These are phyloP conservation scores for Phialemonium atrogriseum DNA, from an alignment of 2,329 filamentous ascomycete species.

Conservation along the genomic window DNA sequence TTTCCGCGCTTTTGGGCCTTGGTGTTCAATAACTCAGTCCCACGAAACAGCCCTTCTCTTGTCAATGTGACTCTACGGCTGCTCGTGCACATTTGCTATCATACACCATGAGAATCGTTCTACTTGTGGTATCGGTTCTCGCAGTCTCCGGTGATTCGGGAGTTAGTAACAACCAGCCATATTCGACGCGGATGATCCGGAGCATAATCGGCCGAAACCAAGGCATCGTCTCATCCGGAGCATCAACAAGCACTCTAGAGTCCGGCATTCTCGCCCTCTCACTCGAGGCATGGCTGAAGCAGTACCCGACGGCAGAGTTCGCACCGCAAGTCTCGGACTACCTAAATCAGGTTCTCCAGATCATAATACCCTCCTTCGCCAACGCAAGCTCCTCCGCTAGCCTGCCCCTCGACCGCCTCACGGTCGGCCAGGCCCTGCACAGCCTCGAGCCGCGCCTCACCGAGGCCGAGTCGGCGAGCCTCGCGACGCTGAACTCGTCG, in stretches of 20 bases:
- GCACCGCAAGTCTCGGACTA: constrained; percentile 15
- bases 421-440: constrained; percentile 5
- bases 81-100: too few species aligned
- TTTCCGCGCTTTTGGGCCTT: too few species aligned
- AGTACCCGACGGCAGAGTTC: background rate
- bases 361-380: too few species aligned
- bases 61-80: too few species aligned
- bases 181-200: constrained; percentile 32
- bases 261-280: constrained; percentile 18
- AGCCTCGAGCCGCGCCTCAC: constrained; percentile 1
- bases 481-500: constrained; percentile 7
- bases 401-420: constrained; percentile 8
- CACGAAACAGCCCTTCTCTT: too few species aligned
- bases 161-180: too few species aligned
- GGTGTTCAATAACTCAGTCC: too few species aligned
- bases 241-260: constrained; percentile 38
- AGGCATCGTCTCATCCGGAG: constrained; percentile 25
- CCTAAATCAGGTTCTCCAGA: too few species aligned
- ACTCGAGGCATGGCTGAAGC: background rate
- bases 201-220: constrained; percentile 32
- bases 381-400: constrained; percentile 9
- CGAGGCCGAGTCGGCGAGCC: background rate
- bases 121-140: too few species aligned
- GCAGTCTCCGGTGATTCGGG: too few species aligned
- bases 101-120: too few species aligned